Percentiles rank a stretch among this genome's conserved stretches.
Conservation (phyloP, 2,329 filamentous ascomycete species). For the Passalora sequoiae region DNA sequence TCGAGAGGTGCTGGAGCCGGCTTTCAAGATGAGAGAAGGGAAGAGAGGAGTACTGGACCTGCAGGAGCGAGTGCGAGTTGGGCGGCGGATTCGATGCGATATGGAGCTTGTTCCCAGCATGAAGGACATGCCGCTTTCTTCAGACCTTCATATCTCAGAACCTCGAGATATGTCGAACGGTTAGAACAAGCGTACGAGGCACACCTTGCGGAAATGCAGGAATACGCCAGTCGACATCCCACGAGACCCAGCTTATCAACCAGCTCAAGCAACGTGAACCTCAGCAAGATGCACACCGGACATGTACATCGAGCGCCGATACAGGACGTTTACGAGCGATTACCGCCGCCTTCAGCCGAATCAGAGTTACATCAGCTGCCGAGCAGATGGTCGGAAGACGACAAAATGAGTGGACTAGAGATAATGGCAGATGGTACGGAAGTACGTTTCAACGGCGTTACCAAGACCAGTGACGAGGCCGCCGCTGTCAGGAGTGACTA, state of each 20-base stretch:
- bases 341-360: constrained; percentile 45
- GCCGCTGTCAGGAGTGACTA: constrained; percentile 77
- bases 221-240: constrained; percentile 16
- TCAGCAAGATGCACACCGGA: constrained; percentile 58
- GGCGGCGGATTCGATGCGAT: constrained; percentile 17
- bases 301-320: constrained; percentile 65
- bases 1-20: constrained; percentile 5
- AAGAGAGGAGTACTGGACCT: constrained; percentile 9
- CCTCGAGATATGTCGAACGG: constrained; percentile 71
- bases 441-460: constrained; percentile 56
- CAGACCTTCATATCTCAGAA: constrained; percentile 74
- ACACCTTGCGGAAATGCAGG: constrained; percentile 40
- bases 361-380: constrained; percentile 68
- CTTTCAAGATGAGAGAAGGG: constrained; percentile 7
- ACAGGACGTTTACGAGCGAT: constrained; percentile 77
- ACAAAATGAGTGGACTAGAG: constrained; percentile 70
- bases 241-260: constrained; percentile 44
- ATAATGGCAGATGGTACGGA: constrained; percentile 68
- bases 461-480: constrained; percentile 65
- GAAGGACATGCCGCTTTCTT: constrained; percentile 54
- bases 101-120: constrained; percentile 16
- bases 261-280: constrained; percentile 53
- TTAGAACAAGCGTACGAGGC: constrained; percentile 56
- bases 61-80: constrained; percentile 11
- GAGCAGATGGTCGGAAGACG: constrained; percentile 72